Base-by-base conservation (phyloP, 768 basidiomycete genomes). In the Boletus edulis region DNA sequence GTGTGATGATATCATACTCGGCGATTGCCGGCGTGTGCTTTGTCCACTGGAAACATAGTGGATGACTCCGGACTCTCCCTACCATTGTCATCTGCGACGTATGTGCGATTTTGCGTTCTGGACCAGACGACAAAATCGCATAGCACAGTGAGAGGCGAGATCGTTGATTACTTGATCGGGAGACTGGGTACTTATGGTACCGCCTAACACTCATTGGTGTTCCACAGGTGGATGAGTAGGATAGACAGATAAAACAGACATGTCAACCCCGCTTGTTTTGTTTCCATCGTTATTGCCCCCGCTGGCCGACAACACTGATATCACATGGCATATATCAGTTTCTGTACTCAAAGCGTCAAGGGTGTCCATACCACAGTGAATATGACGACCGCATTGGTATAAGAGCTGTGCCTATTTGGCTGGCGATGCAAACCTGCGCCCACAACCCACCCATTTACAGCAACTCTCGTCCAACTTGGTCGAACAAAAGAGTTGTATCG, bases 401-500 rank as follows among this genome's bases (percentile, higher is more conserved):
- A 8, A 15, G 12, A 37, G 15, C 13, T 24, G 40, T 43, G 31
- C 32, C 32, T 34, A 22, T 34, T 47, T 47, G 46, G 40, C 3
- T 15, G 24, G 22, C 22, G 20, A 42, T 12, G 39, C 11, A 48
- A 41, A 49, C 34, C 27, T 17, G 48, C 42, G 13, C 54, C 54
- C 47, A 55, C 54, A 55, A 49, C 3, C 29, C 46, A n/a, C 14
- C 47, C 40, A 49, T 43, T 54, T 49, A 10, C n/a, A 37, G 53
- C 17, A 49, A 43, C 27, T 49, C 27, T 47, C 47, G 24, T 38
- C 34, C 47, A 20, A 43, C 12, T 35, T 35, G 34, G 53, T 49
- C 27, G 41, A 54, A 54, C 41, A 54, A 54, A 37, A 53, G 52
- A 47, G 22, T 8, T 14, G 41, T 14, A 20, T 10, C 13, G 24